Evolutionary conservation across 495 filamentous ascomycete genomes (phyloP), one percentile per base, ranked within the genome.

Genomic region (Annulohypoxylon maeteangense): DNA sequence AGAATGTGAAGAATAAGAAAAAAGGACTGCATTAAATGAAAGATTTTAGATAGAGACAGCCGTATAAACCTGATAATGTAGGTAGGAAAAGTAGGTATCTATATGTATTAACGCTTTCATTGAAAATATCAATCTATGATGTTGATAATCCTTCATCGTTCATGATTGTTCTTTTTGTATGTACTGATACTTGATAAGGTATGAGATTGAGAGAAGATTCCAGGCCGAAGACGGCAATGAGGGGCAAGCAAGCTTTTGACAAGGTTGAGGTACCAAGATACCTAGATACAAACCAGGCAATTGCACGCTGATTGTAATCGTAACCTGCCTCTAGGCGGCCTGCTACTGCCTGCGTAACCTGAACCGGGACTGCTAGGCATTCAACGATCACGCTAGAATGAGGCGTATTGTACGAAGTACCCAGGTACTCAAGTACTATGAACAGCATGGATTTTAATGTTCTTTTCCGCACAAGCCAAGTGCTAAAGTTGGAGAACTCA

Each of bases 191-290:
- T 22, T 62, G 65, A 61, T 61, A 62, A 68, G 57, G 57, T 48
- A 54, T 38, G 20, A 68, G 56, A 65, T 42, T 63, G 68, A 68
- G 57, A 70, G 72, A 75, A 76, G 75, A 65, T 73, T 75, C 72
- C 38, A 75, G 62, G 73, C 70, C 70, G 72, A 77, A 77, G 61
- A 65, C 68, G 67, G 67, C 60, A 74, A 71, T 67, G 68, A 71
- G 68, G 67, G 67, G 68, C 72, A 74, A 51, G 51, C 32, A 56
- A 67, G 62, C 68, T 59, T 45, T 72, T 59, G 54, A 51, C 63
- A 71, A 51, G 50, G 38, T 45, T 44, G 53, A 54, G 59, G 42
- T 62, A 62, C 29, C 44, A 14, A 22, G 59, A 29, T 62, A 62
- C 58, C 29, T 50, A 6, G 0, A 44, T 45, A 61, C 22, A 44